Evolutionary conservation across 2,329 filamentous ascomycete species (phyloP), one percentile per base, ranked within the genome.

Genomic region (Aspergillus chevalieri): DNA sequence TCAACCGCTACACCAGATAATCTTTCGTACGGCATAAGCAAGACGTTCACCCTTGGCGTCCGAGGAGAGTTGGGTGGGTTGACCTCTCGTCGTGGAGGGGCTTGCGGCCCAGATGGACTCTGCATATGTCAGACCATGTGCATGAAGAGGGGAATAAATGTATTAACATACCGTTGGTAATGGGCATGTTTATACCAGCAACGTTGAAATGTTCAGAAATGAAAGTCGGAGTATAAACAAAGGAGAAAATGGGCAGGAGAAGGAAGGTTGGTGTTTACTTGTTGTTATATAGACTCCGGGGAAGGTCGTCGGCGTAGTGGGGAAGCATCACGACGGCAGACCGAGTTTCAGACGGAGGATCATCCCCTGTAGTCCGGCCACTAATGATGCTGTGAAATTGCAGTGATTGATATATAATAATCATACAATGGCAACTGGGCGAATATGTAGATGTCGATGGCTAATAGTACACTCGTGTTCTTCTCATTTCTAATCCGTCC

Each of bases 31-130:
- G 53, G 92, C 89, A 71, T 98, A 98, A 52, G 89, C 87, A 73
- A 98, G 85, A 57, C 89, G 83, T 74, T 96, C 86, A 57, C 93
- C 92, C 71, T 95, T 95, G 55, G 85, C 74, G 70, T 97, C 92
- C 41, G 84, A 81, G 34, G 89, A 94, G 45, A 98, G 84, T 65
- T 89, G 89, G 10, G 92, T 96, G 52, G 92, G 86, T 67, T 91
- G 86, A 51, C 91, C 92, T 58, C 93, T 83, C 49, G 82, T 83
- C 24, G 92, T 96, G 49, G 82, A 83, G 47, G 93, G 93, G 56
- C 86, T 82, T 26, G 93, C 86, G 43, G 91, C 93, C 70, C 94
- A 86, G 62, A 95, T 92, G 68, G 78, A 77, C 56, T 83, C 83
- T 85, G 61, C 22, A 47, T 47, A 43, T 42, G 54, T 46, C 19